phyloP scores from a whole-genome alignment of 2,329 filamentous ascomycete species.

The Boeremia exigua region DNA sequence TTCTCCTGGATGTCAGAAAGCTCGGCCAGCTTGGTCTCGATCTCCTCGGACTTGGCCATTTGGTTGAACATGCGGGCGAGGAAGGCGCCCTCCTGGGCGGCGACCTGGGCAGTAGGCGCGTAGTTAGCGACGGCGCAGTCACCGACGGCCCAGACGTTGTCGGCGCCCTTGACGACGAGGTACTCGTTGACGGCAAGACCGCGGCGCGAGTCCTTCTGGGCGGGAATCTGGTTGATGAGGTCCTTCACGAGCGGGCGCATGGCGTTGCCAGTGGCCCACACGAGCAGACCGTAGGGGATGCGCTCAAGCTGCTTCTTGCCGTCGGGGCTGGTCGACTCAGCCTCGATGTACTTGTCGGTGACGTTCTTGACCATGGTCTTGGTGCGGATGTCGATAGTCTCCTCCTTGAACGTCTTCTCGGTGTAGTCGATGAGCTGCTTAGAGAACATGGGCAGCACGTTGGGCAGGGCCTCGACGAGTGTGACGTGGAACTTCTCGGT shows the following conservation, averaged over 20 bases:
- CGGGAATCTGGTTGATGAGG: slow-evolving; percentile 88
- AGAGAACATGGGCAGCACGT: slow-evolving; percentile 96
- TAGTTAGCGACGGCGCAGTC: slow-evolving; percentile 98
- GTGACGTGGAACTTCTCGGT: slow-evolving; percentile 95
- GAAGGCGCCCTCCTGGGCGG: slow-evolving; percentile 93
- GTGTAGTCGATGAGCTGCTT: slow-evolving; percentile 99
- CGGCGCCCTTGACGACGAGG: slow-evolving; percentile 94
- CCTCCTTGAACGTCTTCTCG: slow-evolving; percentile 98
- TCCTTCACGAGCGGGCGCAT: slow-evolving; percentile 88
- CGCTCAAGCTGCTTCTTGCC: slow-evolving; percentile 81
- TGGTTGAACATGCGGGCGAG: slow-evolving; percentile 96
- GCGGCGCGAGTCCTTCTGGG: slow-evolving; percentile 92
- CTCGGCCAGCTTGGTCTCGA: slow-evolving; percentile 76
- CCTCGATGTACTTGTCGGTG: slow-evolving; percentile 90
- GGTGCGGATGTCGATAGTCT: slow-evolving; percentile 95
- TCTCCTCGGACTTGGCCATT: slow-evolving; percentile 90
- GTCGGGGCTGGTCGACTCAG: slow-evolving; percentile 79
- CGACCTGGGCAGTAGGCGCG: slow-evolving; percentile 95
- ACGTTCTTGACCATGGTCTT: slow-evolving; percentile 99
- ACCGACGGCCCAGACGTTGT: slow-evolving; percentile 97
- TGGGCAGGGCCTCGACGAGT: slow-evolving; percentile 94
- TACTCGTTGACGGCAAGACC: slow-evolving; percentile 98
- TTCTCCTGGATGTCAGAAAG: slow-evolving; percentile 68
- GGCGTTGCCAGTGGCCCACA: slow-evolving; percentile 98
- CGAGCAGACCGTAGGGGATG: slow-evolving; percentile 93